phyloP scores from a whole-genome alignment of 2,329 filamentous ascomycete genomes.

The Lasiodiplodia sp. region DNA sequence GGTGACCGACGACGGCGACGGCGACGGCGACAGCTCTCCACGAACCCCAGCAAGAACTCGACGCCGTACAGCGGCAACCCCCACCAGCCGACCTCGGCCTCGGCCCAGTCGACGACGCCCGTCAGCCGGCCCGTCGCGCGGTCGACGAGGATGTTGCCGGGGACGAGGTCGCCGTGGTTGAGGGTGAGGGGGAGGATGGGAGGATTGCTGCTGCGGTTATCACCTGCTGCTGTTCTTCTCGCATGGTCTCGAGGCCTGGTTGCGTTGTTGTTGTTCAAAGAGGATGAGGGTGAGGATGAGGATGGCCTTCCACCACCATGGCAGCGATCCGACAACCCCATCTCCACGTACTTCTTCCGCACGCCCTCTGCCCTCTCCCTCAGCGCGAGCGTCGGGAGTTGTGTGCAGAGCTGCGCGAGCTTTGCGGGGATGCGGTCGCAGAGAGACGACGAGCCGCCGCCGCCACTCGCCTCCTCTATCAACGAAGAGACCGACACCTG shows the following conservation, averaged over 20 bases:
- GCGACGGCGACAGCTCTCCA: slow-evolving; percentile 34
- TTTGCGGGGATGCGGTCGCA: slow-evolving; percentile 29
- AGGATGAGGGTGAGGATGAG: no score
- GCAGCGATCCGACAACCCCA: background rate
- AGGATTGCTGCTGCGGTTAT: slow-evolving; percentile 31
- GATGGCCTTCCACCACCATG: no score
- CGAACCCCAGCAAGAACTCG: slow-evolving; percentile 64
- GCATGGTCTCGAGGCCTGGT: slow-evolving; percentile 12
- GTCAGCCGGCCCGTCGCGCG: slow-evolving; percentile 52
- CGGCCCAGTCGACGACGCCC: slow-evolving; percentile 70
- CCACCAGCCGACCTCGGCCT: slow-evolving; percentile 70
- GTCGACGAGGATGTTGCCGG: slow-evolving; percentile 64
- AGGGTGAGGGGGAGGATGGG: slow-evolving; percentile 58
- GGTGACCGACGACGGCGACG: background rate
- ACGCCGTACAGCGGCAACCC: slow-evolving; percentile 64
- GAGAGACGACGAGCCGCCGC: background rate
- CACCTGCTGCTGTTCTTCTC: slow-evolving; percentile 46
- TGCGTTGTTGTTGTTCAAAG: no score
- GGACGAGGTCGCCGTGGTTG: slow-evolving; percentile 67
- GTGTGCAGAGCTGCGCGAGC: slow-evolving; percentile 36
- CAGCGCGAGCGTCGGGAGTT: slow-evolving; percentile 38
- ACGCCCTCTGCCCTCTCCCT: slow-evolving; percentile 34
- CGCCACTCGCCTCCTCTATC: no score
- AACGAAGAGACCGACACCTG: no score
- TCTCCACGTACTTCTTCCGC: slow-evolving; percentile 11